Evolutionary conservation across 257 asterid genomes (phyloP).

Genomic region (Plantago major): DNA sequence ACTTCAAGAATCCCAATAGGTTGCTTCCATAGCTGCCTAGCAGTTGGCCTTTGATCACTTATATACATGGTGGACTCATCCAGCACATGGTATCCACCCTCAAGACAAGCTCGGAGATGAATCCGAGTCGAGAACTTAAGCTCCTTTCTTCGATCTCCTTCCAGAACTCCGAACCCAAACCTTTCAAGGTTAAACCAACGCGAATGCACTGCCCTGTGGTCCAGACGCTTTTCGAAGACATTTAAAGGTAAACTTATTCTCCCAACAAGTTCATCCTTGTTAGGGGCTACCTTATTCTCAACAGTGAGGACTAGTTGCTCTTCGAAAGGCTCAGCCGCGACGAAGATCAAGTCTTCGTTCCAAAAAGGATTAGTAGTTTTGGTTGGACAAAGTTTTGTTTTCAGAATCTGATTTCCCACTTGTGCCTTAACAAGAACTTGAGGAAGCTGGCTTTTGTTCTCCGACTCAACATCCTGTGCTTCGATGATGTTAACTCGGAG

Average conservation of each 20-base stretch:
- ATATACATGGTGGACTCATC: slow-evolving; percentile 65
- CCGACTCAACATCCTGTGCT: slow-evolving; percentile 57
- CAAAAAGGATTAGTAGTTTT: slow-evolving; percentile 44
- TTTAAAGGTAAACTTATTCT: slow-evolving; percentile 37
- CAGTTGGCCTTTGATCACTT: slow-evolving; percentile 69
- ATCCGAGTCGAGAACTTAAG: slow-evolving; percentile 55
- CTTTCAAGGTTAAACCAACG: slow-evolving; percentile 60
- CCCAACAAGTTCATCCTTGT: slow-evolving; percentile 53
- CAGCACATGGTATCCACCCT: slow-evolving; percentile 65
- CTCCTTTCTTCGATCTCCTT: slow-evolving; percentile 52
- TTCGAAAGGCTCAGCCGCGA: slow-evolving; percentile 56
- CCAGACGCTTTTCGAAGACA: slow-evolving; percentile 47
- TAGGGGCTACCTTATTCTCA: slow-evolving; percentile 29
- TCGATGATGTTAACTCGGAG: slow-evolving; percentile 57
- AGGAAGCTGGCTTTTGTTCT: slow-evolving; percentile 47
- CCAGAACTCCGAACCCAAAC: slow-evolving; percentile 54
- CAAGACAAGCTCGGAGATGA: slow-evolving; percentile 56
- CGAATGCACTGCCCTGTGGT: slow-evolving; percentile 51
- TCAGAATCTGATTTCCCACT: slow-evolving; percentile 47
- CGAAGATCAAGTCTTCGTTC: slow-evolving; percentile 50
- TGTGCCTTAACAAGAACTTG: slow-evolving; percentile 50
- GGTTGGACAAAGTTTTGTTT: slow-evolving; percentile 36
- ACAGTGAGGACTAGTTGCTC: slow-evolving; percentile 41
- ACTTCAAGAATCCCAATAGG: slow-evolving; percentile 65
- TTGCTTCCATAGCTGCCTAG: slow-evolving; percentile 55